phyloP scores from a whole-genome alignment of 1,284 basidiomycete species.

The Rhizoctonia solani region DNA sequence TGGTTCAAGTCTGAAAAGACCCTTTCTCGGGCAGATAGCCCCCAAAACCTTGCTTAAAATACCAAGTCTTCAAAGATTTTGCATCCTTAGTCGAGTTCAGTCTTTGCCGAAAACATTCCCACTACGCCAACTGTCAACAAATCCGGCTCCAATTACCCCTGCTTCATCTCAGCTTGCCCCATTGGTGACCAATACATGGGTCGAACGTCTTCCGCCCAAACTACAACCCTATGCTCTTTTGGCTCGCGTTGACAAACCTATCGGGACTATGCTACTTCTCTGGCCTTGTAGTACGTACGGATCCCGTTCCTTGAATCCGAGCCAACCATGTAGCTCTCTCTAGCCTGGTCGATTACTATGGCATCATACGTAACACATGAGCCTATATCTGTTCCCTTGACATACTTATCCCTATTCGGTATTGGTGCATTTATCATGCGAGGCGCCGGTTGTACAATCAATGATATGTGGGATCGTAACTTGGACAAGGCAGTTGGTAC shows the following conservation, averaged over 20 bases:
- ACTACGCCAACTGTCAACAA: too few relatives aligned
- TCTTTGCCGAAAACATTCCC: too few relatives aligned
- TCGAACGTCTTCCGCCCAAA: constrained; percentile 63
- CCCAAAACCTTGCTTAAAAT: too few relatives aligned
- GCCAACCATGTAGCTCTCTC: not conserved
- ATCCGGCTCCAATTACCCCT: not conserved
- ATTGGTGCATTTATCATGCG: constrained; percentile 94
- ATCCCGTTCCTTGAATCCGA: not conserved
- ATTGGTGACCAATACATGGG: constrained; percentile 54
- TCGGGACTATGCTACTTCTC: constrained; percentile 87
- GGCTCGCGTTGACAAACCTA: constrained; percentile 92
- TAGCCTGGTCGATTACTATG: constrained; percentile 97
- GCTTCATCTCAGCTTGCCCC: constrained; percentile 2
- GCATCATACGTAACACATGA: constrained; percentile 76
- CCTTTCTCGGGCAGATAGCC: not conserved
- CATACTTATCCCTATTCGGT: constrained; percentile 83
- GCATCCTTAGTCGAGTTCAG: too few relatives aligned
- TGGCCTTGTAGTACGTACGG: constrained; percentile 83
- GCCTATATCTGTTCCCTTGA: constrained; percentile 68
- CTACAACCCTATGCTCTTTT: constrained; percentile 82
- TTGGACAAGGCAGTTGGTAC: constrained; percentile 90
- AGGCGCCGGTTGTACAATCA: constrained; percentile 97
- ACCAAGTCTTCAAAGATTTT: too few relatives aligned
- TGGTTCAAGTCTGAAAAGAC: not conserved
- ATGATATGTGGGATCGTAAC: constrained; percentile 97